Base-by-base conservation (phyloP, 169 alveolate genomes). In the Cardiosporidium cionae region DNA sequence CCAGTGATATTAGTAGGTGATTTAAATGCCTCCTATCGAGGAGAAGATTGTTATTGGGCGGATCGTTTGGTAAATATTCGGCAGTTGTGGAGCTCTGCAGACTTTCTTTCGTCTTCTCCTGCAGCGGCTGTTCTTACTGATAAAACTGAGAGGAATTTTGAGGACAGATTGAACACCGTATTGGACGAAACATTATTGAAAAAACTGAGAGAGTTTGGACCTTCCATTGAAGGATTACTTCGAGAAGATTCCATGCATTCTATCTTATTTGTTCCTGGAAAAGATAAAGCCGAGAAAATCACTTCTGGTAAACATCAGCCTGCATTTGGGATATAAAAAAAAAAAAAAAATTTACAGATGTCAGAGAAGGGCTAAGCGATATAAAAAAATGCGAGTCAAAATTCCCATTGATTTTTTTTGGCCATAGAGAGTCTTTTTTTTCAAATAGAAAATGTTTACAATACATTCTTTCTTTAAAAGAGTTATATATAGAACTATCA, bases 1-100 rank as follows among this genome's bases (percentile, higher is more conserved):
- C 86, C 86, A 3, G 68, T 81, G 27, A 62, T 81, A 7, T 33
- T 81, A 32, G 31, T 81, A 25, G 86, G 86, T 9, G 86, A 81
- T 32, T 27, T 81, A 0, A 81, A 81, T 71, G 54, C 75, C 28
- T 65, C 84, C 16, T 81, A 44, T 44, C 58, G 58, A 16, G n/a
- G n/a, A 16, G n/a, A 44, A 44, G 58, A 44, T n/a, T 44, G 58
- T 44, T 44, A 44, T 44, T 44, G 58, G 58, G 27, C n/a, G n/a
- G 58, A 44, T 16, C 16, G 58, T n/a, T n/a, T 44, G 16, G 58
- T 44, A n/a, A n/a, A 44, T n/a, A 44, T 44, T 16, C 16, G 27
- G n/a, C 16, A 44, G n/a, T n/a, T 44, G 58, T 44, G 58, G 58
- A n/a, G n/a, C n/a, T n/a, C n/a, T n/a, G n/a, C n/a, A n/a, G n/a